Conservation (phyloP, 352 stramenopile genomes). For the Globisporangium sylvaticum region DNA sequence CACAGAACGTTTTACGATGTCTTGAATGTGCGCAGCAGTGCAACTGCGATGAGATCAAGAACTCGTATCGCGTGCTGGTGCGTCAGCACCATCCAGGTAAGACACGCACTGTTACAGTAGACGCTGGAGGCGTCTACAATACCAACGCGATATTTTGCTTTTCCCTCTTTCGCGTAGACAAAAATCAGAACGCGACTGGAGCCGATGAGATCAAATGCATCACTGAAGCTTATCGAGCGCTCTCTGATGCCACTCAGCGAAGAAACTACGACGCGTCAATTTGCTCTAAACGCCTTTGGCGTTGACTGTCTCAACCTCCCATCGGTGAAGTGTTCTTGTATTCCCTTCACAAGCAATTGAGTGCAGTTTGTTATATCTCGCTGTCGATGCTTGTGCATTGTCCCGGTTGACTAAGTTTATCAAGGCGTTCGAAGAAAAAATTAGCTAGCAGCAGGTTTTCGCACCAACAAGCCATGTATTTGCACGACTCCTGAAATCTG, state of each 20-base stretch:
- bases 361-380: too few species aligned
- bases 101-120: neutral
- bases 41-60: slow-evolving; percentile 6
- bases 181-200: neutral
- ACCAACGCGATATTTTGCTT: neutral
- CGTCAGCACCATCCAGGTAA: slow-evolving; percentile 5
- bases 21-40: neutral
- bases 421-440: too few species aligned
- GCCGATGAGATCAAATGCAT: slow-evolving; percentile 9
- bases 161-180: neutral
- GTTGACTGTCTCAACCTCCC: neutral
- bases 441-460: too few species aligned
- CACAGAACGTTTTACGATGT: slow-evolving; percentile 3
- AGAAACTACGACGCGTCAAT: neutral
- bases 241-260: neutral
- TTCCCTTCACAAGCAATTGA: too few species aligned
- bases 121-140: neutral
- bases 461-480: too few species aligned
- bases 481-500: too few species aligned
- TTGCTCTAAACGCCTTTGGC: neutral
- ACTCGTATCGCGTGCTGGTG: slow-evolving; percentile 1
- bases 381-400: too few species aligned
- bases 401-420: too few species aligned
- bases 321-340: neutral
- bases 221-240: slow-evolving; percentile 3